Base-by-base conservation (phyloP, 108 stramenopile species). In the Bacterosira constricta region DNA sequence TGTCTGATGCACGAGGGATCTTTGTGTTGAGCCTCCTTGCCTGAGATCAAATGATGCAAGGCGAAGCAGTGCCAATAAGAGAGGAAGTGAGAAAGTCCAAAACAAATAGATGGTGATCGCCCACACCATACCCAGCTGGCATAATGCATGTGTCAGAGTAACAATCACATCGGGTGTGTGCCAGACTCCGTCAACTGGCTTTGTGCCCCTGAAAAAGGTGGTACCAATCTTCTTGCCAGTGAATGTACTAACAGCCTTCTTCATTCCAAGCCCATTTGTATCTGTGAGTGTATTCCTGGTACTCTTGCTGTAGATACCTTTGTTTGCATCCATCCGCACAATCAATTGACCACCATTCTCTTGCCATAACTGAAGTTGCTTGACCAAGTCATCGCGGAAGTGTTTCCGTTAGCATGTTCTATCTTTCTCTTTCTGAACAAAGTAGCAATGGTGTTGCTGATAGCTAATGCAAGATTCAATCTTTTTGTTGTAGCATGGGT, bases 141-240 rank as follows among this genome's bases (percentile, higher is more conserved):
- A 47, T 47, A 18, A 47, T 6, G 17, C 46, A 47, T 18, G 46
- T 21, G 44, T 18, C 44, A 3, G 18, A 15, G 3, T n/a, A n/a
- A n/a, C n/a, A n/a, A n/a, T n/a, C n/a, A n/a, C n/a, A n/a, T n/a
- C n/a, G n/a, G n/a, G n/a, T n/a, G n/a, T n/a, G n/a, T n/a, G n/a
- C n/a, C n/a, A n/a, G n/a, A n/a, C n/a, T n/a, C n/a, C n/a, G 18
- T 59, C 58, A 18, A 59, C 38, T 5, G 58, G 58, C 58, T 20
- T 35, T 6, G 4, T 37, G 58, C 58, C 58, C 13, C 58, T 35
- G 58, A 59, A 59, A 30, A 27, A 38, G 32, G 35, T 59, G 11
- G 58, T 20, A 27, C 58, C 58, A 7, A 59, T 4, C 18, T 6
- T 4, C 20, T 59, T n/a, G 7, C 58, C 58, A 18, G 58, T 59